A percentile compares a stretch with the other conserved stretches of the same genome.
Evolutionary conservation across 176 grass and related monocot species (phyloP).

Genomic region (Eragrostis curvula): DNA sequence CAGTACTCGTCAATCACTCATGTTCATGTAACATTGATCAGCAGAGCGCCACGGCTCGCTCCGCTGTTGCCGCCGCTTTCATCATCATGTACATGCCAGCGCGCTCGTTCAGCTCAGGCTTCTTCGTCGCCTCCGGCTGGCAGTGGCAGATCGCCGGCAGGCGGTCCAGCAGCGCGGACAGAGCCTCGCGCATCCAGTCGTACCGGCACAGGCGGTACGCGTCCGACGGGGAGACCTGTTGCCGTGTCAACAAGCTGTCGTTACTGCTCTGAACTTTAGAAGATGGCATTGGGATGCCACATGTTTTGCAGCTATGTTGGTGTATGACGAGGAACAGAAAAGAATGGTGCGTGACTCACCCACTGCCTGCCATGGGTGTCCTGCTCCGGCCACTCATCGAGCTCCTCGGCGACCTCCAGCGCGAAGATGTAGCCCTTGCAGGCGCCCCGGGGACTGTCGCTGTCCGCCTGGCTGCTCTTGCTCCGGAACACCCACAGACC

Average conservation of each 20-base stretch:
- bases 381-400: conserved; percentile 77
- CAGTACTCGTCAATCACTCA: too few relatives aligned
- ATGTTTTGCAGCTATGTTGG: background rate
- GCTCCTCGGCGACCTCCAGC: conserved; percentile 80
- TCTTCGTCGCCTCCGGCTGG: background rate
- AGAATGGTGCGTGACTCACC: conserved; percentile 30
- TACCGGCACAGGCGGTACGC: conserved; percentile 79
- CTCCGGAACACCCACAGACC: conserved; percentile 86
- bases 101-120: conserved; percentile 18
- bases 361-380: conserved; percentile 64
- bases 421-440: conserved; percentile 94
- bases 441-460: conserved; percentile 59
- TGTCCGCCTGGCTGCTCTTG: conserved; percentile 74
- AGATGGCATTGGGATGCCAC: background rate
- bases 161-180: conserved; percentile 54
- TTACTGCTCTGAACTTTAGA: background rate
- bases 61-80: conserved; percentile 38
- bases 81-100: conserved; percentile 53
- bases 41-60: conserved; percentile 68
- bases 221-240: conserved; percentile 57
- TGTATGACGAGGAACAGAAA: background rate
- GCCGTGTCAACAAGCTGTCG: background rate
- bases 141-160: background rate
- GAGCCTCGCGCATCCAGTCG: conserved; percentile 95
- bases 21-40: too few relatives aligned